phyloP scores from a whole-genome alignment of 257 asterid species.

The Hygrophila difformis region DNA sequence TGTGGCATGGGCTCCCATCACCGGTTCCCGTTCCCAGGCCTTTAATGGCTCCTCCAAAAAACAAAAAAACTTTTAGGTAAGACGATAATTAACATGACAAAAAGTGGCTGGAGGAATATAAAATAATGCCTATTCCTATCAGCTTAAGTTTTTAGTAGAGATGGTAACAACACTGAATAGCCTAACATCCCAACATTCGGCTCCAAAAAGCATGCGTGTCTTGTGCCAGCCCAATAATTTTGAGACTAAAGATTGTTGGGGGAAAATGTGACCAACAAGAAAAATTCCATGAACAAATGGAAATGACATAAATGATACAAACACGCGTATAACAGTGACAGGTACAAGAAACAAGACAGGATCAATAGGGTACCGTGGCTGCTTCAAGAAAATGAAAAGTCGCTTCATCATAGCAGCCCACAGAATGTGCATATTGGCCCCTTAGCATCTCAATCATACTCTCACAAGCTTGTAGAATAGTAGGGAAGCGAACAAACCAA shows the following conservation, averaged over 20 bases:
- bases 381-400: slow-evolving; percentile 87
- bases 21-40: no score
- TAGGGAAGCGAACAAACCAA: slow-evolving; percentile 82
- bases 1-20: no score
- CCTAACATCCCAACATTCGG: no score
- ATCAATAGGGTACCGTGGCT: slow-evolving; percentile 43
- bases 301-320: background rate
- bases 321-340: background rate
- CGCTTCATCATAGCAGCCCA: slow-evolving; percentile 81
- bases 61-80: no score
- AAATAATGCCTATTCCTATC: background rate
- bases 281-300: background rate
- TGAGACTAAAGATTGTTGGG: no score
- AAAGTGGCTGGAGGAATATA: background rate
- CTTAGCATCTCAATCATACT: slow-evolving; percentile 80
- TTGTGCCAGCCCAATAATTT: no score
- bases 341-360: slow-evolving; percentile 7
- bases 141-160: no score
- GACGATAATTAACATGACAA: no score
- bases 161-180: no score
- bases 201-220: no score
- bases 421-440: slow-evolving; percentile 94
- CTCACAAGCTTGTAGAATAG: slow-evolving; percentile 91
- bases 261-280: no score
- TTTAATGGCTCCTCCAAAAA: no score